phyloP scores from a whole-genome alignment of 805 yeast species.

The Spathaspora passalidarum region DNA sequence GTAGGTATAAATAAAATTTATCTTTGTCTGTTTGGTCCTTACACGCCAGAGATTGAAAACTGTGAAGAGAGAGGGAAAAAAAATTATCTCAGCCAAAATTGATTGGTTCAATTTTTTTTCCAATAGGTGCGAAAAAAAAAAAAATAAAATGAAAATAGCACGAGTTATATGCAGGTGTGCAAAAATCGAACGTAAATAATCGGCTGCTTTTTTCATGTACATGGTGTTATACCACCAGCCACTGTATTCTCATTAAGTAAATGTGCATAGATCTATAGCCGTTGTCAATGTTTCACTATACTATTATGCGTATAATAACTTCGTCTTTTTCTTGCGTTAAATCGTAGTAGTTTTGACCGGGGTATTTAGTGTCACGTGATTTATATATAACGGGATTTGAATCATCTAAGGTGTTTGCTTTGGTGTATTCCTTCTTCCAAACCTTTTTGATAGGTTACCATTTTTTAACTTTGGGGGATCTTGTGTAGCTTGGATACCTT shows the following conservation, averaged over 20 bases:
- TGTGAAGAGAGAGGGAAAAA: conserved; percentile 4
- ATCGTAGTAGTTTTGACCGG: too few species aligned
- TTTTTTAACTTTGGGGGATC: conserved; percentile 6
- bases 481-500: background rate
- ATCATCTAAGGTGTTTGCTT: background rate
- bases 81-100: conserved; percentile 6
- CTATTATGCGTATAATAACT: background rate
- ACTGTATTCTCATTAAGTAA: too few species aligned
- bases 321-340: too few species aligned
- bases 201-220: too few species aligned
- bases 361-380: background rate
- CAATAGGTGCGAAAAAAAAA: background rate
- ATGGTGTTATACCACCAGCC: too few species aligned
- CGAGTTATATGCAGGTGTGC: conserved; percentile 5
- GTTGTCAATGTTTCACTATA: too few species aligned
- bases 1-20: background rate
- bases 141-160: too few species aligned
- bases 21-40: background rate
- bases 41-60: background rate
- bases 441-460: conserved; percentile 12
- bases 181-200: background rate
- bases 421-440: conserved; percentile 5
- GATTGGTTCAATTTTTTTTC: conserved; percentile 9
- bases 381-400: background rate
- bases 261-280: too few species aligned